These are phyloP conservation scores for Nevesoporus exiguus DNA, from an alignment of 768 basidiomycete species.

Conservation along the genomic window DNA sequence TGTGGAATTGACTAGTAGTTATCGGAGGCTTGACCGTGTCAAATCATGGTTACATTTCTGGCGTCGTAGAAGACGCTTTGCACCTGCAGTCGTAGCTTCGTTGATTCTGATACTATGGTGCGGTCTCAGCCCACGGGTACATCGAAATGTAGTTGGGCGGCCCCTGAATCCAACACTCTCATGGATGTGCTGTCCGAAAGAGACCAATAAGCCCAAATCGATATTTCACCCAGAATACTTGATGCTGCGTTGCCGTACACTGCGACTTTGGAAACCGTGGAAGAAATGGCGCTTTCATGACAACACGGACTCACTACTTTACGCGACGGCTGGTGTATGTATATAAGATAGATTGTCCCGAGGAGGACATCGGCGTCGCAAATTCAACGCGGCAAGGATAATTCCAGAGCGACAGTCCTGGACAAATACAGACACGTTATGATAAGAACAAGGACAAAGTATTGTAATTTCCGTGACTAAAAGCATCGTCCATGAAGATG, in stretches of 20 bases:
- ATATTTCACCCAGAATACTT: slow-evolving; percentile 73
- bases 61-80: slow-evolving; percentile 60
- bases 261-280: slow-evolving; percentile 36
- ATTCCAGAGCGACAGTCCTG: slow-evolving; percentile 13
- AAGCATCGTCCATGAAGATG: slow-evolving; percentile 18
- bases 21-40: neutral
- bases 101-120: slow-evolving; percentile 47
- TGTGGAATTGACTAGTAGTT: slow-evolving; percentile 1
- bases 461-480: slow-evolving; percentile 2
- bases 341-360: neutral
- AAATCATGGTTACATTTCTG: slow-evolving; percentile 41
- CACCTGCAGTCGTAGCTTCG: slow-evolving; percentile 47
- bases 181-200: slow-evolving; percentile 45
- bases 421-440: slow-evolving; percentile 8
- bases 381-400: neutral
- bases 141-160: slow-evolving; percentile 40
- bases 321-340: neutral
- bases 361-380: neutral
- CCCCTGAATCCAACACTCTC: slow-evolving; percentile 12
- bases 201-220: slow-evolving; percentile 61
- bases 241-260: slow-evolving; percentile 53
- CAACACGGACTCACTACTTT: slow-evolving; percentile 7
- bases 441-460: neutral
- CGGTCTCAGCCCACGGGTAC: slow-evolving; percentile 52
- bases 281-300: neutral